These are phyloP conservation scores for Rhodotorula sp. DNA, from an alignment of 1,284 basidiomycete species.

Conservation along the genomic window DNA sequence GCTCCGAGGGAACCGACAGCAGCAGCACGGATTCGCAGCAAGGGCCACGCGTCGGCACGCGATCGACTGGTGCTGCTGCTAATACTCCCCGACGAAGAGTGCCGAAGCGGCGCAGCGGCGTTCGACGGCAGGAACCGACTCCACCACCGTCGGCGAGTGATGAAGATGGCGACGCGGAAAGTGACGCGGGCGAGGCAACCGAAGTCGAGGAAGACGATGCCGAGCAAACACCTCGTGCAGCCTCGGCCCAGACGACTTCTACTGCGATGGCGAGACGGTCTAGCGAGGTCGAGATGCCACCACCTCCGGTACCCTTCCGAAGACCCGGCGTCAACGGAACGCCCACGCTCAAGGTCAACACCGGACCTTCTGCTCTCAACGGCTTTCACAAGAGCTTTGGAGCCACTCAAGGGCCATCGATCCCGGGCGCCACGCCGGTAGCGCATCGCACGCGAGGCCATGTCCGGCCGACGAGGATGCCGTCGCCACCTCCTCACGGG, in stretches of 20 bases:
- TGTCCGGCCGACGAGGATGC: slow-evolving; percentile 16
- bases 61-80: not conserved
- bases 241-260: not conserved
- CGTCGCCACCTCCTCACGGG: not conserved
- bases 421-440: slow-evolving; percentile 14
- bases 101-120: slow-evolving; percentile 6
- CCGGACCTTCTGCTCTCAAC: no score
- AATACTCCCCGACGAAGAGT: not conserved
- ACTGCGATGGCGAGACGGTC: slow-evolving; percentile 9
- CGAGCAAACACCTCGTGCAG: not conserved
- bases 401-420: not conserved
- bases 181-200: slow-evolving; percentile 46
- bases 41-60: no score
- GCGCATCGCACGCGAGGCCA: slow-evolving; percentile 32
- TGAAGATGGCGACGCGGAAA: slow-evolving; percentile 25
- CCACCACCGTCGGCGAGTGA: slow-evolving; percentile 35
- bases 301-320: slow-evolving; percentile 13
- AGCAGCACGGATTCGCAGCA: not conserved
- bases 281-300: slow-evolving; percentile 28
- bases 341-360: not conserved
- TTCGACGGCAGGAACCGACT: slow-evolving; percentile 14
- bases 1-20: slow-evolving; percentile 5
- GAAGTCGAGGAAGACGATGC: slow-evolving; percentile 46
- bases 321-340: not conserved
- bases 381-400: not conserved